Percentiles rank a stretch among this genome's conserved stretches.
phyloP scores from a whole-genome alignment of 1,284 basidiomycete species.

The Kalmanozyma brasiliensis region DNA sequence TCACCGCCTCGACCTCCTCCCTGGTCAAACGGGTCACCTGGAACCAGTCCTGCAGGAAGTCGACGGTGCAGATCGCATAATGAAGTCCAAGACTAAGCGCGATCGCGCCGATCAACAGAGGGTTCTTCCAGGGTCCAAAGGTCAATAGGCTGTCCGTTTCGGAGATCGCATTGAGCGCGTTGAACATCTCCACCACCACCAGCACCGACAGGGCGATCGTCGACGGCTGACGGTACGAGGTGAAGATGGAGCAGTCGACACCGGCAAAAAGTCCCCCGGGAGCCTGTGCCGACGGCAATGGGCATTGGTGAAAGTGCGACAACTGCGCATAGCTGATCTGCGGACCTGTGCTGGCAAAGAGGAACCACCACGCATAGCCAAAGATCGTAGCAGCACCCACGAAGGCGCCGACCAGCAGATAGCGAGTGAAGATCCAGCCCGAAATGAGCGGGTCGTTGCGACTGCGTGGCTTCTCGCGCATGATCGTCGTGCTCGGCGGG shows the following conservation, averaged over 20 bases:
- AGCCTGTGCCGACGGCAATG: conserved; percentile 52
- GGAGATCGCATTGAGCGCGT: conserved; percentile 98
- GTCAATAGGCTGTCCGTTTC: conserved; percentile 93
- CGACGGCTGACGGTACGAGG: conserved; percentile 80
- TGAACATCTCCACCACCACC: conserved; percentile 97
- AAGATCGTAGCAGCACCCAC: conserved; percentile 95
- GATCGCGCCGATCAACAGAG: conserved; percentile 77
- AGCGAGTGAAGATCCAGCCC: conserved; percentile 94
- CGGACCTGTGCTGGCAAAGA: conserved; percentile 87
- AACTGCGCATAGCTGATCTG: conserved; percentile 93
- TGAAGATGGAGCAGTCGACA: conserved; percentile 94
- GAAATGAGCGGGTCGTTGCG: conserved; percentile 89
- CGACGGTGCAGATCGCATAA: conserved; percentile 85
- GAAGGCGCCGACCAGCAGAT: conserved; percentile 90
- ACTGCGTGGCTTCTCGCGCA: conserved; percentile 88
- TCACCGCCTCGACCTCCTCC: conserved; percentile 93
- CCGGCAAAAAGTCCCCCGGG: conserved; percentile 76
- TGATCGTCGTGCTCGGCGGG: conserved; percentile 88
- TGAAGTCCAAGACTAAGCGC: conserved; percentile 89
- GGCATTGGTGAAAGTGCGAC: conserved; percentile 77
- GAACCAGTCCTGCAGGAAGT: conserved; percentile 72
- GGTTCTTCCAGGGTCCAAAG: conserved; percentile 92
- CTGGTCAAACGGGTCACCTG: conserved; percentile 90
- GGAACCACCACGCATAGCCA: conserved; percentile 99
- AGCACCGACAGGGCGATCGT: conserved; percentile 95